phyloP scores from a whole-genome alignment of 2,329 filamentous ascomycete species.

The Coleophoma cylindrospora region DNA sequence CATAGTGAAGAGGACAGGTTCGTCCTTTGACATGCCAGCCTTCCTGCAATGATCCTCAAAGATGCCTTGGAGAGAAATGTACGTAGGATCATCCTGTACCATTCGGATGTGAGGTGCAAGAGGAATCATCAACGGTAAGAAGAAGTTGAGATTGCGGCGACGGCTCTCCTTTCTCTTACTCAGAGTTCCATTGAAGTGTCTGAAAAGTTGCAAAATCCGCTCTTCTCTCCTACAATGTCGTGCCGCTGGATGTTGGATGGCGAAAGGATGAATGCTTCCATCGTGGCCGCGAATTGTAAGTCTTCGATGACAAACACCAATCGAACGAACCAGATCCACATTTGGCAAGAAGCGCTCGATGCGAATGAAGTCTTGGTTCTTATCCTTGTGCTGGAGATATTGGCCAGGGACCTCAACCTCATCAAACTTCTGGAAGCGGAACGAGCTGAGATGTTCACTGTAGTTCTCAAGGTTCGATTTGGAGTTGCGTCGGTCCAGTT shows the following conservation, averaged over 20 bases:
- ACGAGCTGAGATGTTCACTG: conserved; percentile 90
- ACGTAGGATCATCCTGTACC: conserved; percentile 91
- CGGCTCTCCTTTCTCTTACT: conserved; percentile 92
- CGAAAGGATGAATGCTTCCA: conserved; percentile 93
- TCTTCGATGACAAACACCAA: conserved; percentile 85
- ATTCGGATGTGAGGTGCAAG: conserved; percentile 91
- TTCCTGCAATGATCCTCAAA: conserved; percentile 95
- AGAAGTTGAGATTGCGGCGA: conserved; percentile 91
- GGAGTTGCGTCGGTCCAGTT: conserved; percentile 64
- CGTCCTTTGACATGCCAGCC: conserved; percentile 85
- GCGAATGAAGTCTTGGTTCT: conserved; percentile 96
- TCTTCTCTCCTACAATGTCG: conserved; percentile 92
- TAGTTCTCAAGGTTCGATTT: conserved; percentile 64
- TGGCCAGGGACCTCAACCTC: conserved; percentile 97
- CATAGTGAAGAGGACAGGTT: conserved; percentile 91
- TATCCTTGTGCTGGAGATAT: conserved; percentile 95
- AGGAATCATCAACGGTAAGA: conserved; percentile 91
- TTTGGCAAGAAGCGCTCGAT: conserved; percentile 96
- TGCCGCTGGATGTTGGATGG: conserved; percentile 91
- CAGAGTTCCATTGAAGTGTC: conserved; percentile 92
- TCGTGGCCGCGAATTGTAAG: conserved; percentile 97
- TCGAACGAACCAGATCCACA: conserved; percentile 86
- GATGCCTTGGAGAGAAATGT: conserved; percentile 88
- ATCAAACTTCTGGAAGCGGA: conserved; percentile 96
- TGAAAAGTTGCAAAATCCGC: conserved; percentile 90